Evolutionary conservation across 768 basidiomycete genomes (phyloP), one percentile per base, ranked within the genome.

Genomic region (Saitozyma podzolica): DNA sequence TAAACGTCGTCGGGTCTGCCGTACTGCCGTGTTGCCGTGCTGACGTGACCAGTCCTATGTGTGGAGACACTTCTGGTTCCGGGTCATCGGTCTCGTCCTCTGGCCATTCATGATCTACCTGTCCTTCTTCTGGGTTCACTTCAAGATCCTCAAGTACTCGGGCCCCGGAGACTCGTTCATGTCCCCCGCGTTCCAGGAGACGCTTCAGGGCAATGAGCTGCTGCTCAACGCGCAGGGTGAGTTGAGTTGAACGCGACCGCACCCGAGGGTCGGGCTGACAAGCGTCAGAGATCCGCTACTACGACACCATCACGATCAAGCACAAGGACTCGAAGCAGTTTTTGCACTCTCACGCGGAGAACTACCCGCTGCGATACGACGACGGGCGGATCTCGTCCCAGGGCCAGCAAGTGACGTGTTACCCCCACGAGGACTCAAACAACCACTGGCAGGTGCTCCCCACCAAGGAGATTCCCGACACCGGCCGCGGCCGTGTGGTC

Each of bases 121-220:
- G 3, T 88, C 89, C 14, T 92, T 95, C 84, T 99, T 99, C 84
- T 99, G 89, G 81, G 81, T 96, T 29, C 96, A 99, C 80, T 95
- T 99, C 74, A 83, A 88, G 37, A 84, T 98, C 65, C 86, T 98
- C 67, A 89, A 83, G 8, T 84, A 88, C 67, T 93, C 93, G 10
- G 96, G 96, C 29, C 85, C 93, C 40, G 96, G 96, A 6, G 96
- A 98, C 74, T 83, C 84, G 45, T 99, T 98, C 83, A 98, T 98
- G 96, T 92, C 90, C 76, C 94, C 96, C 7, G 88, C 87, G 6
- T 99, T 99, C 86, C 96, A 99, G 80, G 93, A 98, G 81, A 96
- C 93, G 16, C 83, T 99, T 55, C 80, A 83, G 19, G 93, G 92
- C 40, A 99, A 96, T 69, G 93, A 98, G 73, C 83, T 99, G 80